These are phyloP conservation scores for Dunaliella primolecta DNA, from an alignment of 139 green algal species.

Conservation along the genomic window DNA sequence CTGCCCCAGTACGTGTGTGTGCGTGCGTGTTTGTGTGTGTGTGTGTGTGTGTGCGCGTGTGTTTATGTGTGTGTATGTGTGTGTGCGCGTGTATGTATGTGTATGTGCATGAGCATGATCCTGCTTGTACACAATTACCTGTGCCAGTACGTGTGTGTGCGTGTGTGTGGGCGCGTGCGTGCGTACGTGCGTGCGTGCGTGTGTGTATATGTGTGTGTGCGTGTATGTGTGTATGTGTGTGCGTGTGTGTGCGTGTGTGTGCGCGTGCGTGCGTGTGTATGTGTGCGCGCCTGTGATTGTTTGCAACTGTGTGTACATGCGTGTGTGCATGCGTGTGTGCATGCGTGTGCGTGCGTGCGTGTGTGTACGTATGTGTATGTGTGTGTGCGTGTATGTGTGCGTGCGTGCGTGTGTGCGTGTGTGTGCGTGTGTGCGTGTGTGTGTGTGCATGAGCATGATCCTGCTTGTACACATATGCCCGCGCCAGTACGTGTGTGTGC, in stretches of 20 bases:
- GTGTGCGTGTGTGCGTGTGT: neutral
- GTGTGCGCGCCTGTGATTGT: neutral
- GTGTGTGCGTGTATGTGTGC: neutral
- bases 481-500: no score
- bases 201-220: no score
- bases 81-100: neutral
- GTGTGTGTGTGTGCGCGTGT: neutral
- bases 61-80: neutral
- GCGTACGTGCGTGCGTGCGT: neutral
- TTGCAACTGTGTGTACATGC: neutral
- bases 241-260: conserved; percentile 9
- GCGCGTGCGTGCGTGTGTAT: neutral
- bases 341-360: neutral
- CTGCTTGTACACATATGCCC: no score
- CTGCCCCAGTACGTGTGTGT: neutral
- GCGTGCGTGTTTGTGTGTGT: neutral
- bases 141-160: conserved; percentile 8
- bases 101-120: neutral
- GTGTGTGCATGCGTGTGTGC: conserved; percentile 10
- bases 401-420: conserved; percentile 2
- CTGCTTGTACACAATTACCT: neutral
- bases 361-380: conserved; percentile 3
- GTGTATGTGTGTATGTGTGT: no score
- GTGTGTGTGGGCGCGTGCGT: no score
- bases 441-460: neutral